phyloP scores from a whole-genome alignment of 176 grass and related monocot genomes.

The Panicum miliaceum region DNA sequence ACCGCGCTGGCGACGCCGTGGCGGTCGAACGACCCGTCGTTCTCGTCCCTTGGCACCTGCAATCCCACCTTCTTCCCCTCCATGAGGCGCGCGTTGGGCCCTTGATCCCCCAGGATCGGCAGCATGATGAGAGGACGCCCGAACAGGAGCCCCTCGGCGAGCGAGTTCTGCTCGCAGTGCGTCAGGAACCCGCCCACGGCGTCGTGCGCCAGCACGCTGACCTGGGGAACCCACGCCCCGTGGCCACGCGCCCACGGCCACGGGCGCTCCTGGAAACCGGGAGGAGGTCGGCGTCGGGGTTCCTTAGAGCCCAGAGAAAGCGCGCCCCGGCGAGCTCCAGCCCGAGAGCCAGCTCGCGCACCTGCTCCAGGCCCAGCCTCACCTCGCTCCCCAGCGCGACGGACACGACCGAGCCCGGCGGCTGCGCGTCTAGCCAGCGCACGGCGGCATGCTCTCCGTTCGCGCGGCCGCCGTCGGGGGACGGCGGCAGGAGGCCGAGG shows the following conservation, averaged over 20 bases:
- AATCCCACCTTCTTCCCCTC: not conserved
- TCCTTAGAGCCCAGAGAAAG: not conserved
- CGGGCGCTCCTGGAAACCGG: not conserved
- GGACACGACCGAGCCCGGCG: not conserved
- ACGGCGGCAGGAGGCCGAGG: not conserved
- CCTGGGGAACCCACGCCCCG: not conserved
- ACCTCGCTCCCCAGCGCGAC: not conserved
- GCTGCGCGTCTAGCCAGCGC: not conserved
- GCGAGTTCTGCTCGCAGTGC: not conserved
- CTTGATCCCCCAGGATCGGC: not conserved
- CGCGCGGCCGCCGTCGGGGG: not conserved
- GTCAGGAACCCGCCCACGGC: not conserved
- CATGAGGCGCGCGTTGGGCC: not conserved
- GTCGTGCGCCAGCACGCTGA: not conserved
- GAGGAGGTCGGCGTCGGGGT: not conserved
- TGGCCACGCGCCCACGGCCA: not conserved
- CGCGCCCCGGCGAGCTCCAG: not conserved
- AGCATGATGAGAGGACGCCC: not conserved
- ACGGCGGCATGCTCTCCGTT: not conserved
- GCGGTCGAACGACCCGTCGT: not conserved
- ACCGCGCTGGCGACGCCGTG: not conserved
- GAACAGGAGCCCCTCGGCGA: not conserved
- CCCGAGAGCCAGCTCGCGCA: not conserved
- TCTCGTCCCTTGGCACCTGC: not conserved
- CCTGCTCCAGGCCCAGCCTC: not conserved